Evolutionary conservation across 192 early-diverging fungal species (phyloP), one percentile per base, ranked within the genome.

Genomic region (Coemansia sp.): DNA sequence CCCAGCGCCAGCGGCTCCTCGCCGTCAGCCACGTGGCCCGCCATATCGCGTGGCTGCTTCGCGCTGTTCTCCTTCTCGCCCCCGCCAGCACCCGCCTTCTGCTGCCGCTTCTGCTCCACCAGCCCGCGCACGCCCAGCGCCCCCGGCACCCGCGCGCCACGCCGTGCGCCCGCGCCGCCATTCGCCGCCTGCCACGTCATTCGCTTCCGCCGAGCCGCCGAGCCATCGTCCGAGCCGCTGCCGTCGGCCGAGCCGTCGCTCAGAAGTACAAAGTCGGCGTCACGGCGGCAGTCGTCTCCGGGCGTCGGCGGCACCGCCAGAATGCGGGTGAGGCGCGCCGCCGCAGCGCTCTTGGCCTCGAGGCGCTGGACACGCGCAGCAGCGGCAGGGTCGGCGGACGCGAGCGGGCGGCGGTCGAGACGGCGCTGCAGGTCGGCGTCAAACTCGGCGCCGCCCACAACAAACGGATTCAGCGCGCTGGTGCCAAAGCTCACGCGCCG

Each of bases 401-500:
- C 17, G 8, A 34, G 29, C 19, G 50, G 45, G 18, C 53, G 52
- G 33, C 51, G 52, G 29, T 69, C 62, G 22, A 65, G 32, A 7
- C 51, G 56, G n/a, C 56, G 43, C 26, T 66, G 62, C 23, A 66
- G 34, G 18, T 70, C 68, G 3, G 68, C 52, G 29, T 70, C 43
- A 51, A 76, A 76, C 8, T 64, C 72, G 11, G 52, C 51, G 40
- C 72, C 72, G 19, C 51, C 53, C 1, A 77, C 58, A 0, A 77
- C 67, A 27, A 77, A 77, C 8, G 71, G 71, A 25, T 67, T 75
- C 25, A 52, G 40, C 3, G 51, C 52, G 48, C 40, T 53, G 14
- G 55, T 53, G 17, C 70, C 70, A 47, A 75, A 75, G 57, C 71
- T 75, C 39, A 75, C 46, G 1, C 71, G 71, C n/a, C 57, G 60